A percentile compares a stretch with the other conserved stretches of the same genome.
Conservation (phyloP, 768 basidiomycete genomes). For the Naganishia onofrii region DNA sequence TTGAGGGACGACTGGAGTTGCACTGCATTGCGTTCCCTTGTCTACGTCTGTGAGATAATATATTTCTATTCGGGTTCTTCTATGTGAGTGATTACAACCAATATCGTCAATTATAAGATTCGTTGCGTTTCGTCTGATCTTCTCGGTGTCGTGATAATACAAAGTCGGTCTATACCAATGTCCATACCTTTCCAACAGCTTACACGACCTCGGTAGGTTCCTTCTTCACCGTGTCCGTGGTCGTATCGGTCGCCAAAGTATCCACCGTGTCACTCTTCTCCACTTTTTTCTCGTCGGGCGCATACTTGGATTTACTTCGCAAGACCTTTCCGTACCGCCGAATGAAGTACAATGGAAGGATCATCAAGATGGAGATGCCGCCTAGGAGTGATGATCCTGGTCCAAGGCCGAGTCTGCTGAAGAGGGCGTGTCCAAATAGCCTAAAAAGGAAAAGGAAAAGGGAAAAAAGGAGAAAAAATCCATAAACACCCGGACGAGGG, state of each 20-base stretch:
- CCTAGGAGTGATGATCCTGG: slow-evolving; percentile 30
- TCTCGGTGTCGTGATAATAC: no score
- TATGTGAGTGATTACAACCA: no score
- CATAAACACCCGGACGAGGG: background rate
- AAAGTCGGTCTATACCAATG: background rate
- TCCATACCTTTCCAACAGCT: background rate
- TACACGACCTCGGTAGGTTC: slow-evolving; percentile 17
- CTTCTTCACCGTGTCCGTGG: background rate
- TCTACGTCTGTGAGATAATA: no score
- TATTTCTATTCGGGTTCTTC: no score
- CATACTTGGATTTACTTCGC: slow-evolving; percentile 28
- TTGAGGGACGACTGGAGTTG: no score
- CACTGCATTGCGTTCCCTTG: no score
- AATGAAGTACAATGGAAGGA: slow-evolving; percentile 29
- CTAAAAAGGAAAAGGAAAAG: background rate
- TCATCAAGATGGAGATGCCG: slow-evolving; percentile 30
- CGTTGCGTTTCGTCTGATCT: no score
- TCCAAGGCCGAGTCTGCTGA: slow-evolving; percentile 30
- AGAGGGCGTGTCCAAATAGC: slow-evolving; percentile 29
- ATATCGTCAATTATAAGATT: no score
- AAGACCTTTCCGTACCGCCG: slow-evolving; percentile 25
- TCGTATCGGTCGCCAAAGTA: background rate
- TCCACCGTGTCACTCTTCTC: slow-evolving; percentile 11
- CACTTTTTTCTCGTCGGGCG: background rate
- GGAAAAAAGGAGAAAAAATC: background rate